Evolutionary conservation across 1,139 yeast genomes (phyloP).

Genomic region (Geotrichum klebahnii): DNA sequence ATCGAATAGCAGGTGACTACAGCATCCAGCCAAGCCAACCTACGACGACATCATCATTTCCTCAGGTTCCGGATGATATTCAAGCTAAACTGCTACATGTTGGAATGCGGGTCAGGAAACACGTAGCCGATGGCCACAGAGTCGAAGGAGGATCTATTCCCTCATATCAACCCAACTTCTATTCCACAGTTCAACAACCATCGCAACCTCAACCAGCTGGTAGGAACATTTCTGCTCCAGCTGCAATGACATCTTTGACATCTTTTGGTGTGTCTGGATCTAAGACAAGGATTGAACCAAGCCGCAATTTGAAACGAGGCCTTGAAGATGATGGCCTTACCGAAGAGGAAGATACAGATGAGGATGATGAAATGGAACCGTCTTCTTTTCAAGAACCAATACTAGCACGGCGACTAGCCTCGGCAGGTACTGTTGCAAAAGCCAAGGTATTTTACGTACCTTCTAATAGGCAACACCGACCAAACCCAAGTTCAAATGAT

Average conservation of each 20-base stretch:
- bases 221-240: constrained; percentile 15
- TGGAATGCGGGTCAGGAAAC: constrained; percentile 36
- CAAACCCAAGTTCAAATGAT: constrained; percentile 27
- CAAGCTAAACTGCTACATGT: constrained; percentile 32
- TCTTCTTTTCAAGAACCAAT: constrained; percentile 2
- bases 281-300: constrained; percentile 5
- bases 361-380: constrained; percentile 36
- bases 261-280: neutral
- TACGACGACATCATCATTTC: constrained; percentile 19
- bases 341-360: constrained; percentile 31
- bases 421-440: neutral
- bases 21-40: neutral
- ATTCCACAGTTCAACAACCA: constrained; percentile 22
- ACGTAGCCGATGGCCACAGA: constrained; percentile 36
- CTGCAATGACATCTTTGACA: constrained; percentile 2
- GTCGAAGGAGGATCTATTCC: constrained; percentile 28
- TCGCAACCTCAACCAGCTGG: constrained; percentile 14
- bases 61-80: constrained; percentile 30
- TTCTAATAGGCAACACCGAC: constrained; percentile 32
- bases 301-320: constrained; percentile 20
- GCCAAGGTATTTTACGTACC: constrained; percentile 35
- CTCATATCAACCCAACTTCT: constrained; percentile 28
- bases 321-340: constrained; percentile 30
- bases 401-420: constrained; percentile 4
- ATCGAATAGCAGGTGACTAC: constrained; percentile 8